These are phyloP conservation scores for Arthrobotrys pseudoclavata DNA, from an alignment of 2,329 filamentous ascomycete species.

Conservation along the genomic window DNA sequence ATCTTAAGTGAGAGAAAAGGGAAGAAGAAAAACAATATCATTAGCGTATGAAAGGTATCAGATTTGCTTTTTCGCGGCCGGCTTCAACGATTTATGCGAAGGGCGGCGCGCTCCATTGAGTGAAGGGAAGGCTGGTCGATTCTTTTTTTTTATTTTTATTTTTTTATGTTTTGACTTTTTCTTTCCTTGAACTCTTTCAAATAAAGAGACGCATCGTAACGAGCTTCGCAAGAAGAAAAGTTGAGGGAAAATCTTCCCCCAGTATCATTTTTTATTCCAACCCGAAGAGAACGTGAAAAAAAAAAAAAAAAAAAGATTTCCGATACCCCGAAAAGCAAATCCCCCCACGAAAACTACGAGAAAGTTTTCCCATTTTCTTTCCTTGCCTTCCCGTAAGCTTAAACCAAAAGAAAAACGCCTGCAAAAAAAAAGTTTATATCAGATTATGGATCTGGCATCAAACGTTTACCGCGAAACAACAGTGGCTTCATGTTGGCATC, in stretches of 20 bases:
- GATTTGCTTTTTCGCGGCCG: conserved; percentile 58
- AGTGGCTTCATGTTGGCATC: conserved; percentile 29
- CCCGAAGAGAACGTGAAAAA: conserved; percentile 34
- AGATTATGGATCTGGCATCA: conserved; percentile 32
- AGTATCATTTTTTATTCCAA: conserved; percentile 41
- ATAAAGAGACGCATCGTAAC: conserved; percentile 51
- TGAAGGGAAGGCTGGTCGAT: conserved; percentile 61
- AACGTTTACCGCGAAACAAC: conserved; percentile 49
- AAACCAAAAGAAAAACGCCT: conserved; percentile 24
- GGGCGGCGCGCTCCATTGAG: conserved; percentile 63
- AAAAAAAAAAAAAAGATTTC: conserved; percentile 2
- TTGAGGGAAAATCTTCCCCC: conserved; percentile 53
- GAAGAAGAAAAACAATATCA: conserved; percentile 49
- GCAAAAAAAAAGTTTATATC: conserved; percentile 28
- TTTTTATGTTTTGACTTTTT: conserved; percentile 33
- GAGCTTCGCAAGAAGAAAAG: conserved; percentile 53
- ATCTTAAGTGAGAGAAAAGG: conserved; percentile 41
- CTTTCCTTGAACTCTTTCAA: conserved; percentile 39
- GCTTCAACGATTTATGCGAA: conserved; percentile 61
- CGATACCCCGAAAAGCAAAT: conserved; percentile 13
- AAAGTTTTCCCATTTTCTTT: conserved; percentile 5
- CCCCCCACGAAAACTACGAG: conserved; percentile 23
- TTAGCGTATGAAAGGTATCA: conserved; percentile 54
- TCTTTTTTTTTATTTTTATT: conserved; percentile 5
- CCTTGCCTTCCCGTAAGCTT: conserved; percentile 5